A percentile compares a stretch with the other conserved stretches of the same genome.
These are phyloP conservation scores for Fusarium hostae DNA, from an alignment of 2,329 filamentous ascomycete species.

Conservation along the genomic window DNA sequence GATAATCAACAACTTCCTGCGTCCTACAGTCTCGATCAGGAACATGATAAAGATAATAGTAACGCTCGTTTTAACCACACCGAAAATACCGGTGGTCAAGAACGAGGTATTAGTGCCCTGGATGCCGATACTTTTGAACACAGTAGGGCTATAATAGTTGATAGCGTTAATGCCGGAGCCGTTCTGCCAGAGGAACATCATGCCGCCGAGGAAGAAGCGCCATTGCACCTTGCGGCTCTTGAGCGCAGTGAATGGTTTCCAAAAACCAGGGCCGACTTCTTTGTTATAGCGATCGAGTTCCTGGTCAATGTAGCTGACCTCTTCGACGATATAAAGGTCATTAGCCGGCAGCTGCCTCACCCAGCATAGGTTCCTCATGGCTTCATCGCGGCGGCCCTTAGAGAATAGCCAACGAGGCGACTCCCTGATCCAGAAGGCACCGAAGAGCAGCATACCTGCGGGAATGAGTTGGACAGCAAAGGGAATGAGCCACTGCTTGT, in stretches of 20 bases:
- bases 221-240: constrained; percentile 70
- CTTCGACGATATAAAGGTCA: constrained; percentile 76
- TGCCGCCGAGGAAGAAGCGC: constrained; percentile 78
- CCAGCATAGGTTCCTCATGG: constrained; percentile 69
- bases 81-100: constrained; percentile 78
- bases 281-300: constrained; percentile 72
- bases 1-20: constrained; percentile 69
- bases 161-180: constrained; percentile 79
- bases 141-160: constrained; percentile 72
- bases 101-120: constrained; percentile 57
- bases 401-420: constrained; percentile 77
- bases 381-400: constrained; percentile 69
- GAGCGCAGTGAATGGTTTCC: constrained; percentile 73
- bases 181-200: constrained; percentile 84
- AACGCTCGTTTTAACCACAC: constrained; percentile 76
- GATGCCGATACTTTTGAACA: constrained; percentile 59
- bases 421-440: constrained; percentile 69
- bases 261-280: constrained; percentile 78
- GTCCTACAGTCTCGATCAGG: constrained; percentile 70
- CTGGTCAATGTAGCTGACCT: constrained; percentile 75
- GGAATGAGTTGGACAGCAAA: constrained; percentile 76
- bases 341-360: constrained; percentile 66
- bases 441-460: constrained; percentile 68
- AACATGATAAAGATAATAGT: constrained; percentile 76
- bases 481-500: constrained; percentile 66